These are phyloP conservation scores for Boletus fagicola DNA, from an alignment of 768 basidiomycete species.

Conservation along the genomic window DNA sequence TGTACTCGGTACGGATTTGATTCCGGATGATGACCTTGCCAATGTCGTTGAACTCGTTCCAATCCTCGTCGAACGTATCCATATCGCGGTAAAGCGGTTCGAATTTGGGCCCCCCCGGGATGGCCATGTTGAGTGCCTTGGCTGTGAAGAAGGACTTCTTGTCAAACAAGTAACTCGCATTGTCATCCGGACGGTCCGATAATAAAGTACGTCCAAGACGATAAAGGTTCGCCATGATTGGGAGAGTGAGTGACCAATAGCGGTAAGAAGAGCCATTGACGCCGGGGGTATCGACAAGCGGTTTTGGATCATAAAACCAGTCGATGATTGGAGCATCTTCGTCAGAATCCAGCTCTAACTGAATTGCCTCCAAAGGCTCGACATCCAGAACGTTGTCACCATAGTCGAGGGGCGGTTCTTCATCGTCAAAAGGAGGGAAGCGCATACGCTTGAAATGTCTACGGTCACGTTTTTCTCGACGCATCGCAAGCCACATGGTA, in stretches of 20 bases:
- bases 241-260: slow-evolving; percentile 90
- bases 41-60: slow-evolving; percentile 99
- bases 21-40: slow-evolving; percentile 99
- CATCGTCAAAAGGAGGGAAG: slow-evolving; percentile 98
- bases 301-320: slow-evolving; percentile 99
- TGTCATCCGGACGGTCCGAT: slow-evolving; percentile 89
- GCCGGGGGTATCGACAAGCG: slow-evolving; percentile 82
- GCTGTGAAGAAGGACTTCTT: slow-evolving; percentile 98
- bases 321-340: slow-evolving; percentile 91
- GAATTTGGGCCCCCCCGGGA: slow-evolving; percentile 97
- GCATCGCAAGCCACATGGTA: slow-evolving; percentile 99
- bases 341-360: slow-evolving; percentile 88
- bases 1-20: slow-evolving; percentile 98
- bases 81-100: slow-evolving; percentile 97
- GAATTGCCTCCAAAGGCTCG: slow-evolving; percentile 96
- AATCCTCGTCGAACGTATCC: slow-evolving; percentile 97
- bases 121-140: slow-evolving; percentile 95
- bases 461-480: slow-evolving; percentile 96
- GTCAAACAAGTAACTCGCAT: slow-evolving; percentile 93
- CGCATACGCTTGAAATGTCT: slow-evolving; percentile 99
- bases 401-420: slow-evolving; percentile 98
- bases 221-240: slow-evolving; percentile 95
- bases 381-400: slow-evolving; percentile 99
- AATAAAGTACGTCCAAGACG: slow-evolving; percentile 91
- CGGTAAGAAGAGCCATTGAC: slow-evolving; percentile 94